Base-by-base conservation (phyloP, 495 filamentous ascomycete genomes). In the Penicillium daleae region DNA sequence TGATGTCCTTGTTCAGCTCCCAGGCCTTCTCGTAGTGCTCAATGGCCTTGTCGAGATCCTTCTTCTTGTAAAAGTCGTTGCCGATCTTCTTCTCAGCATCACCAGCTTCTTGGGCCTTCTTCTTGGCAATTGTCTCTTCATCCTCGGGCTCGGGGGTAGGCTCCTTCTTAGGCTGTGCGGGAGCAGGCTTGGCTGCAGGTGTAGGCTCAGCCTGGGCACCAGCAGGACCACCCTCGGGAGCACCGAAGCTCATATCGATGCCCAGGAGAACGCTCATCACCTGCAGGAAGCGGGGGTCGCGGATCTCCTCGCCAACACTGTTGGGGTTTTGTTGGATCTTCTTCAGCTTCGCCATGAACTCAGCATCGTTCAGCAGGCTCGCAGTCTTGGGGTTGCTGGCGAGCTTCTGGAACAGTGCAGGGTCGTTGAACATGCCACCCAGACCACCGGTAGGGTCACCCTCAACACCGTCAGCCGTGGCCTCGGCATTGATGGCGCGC, bases 31-130 rank as follows among this genome's bases (percentile, higher is more conserved):
- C 84, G 80, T 99, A 99, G 80, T 99, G 93, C 74, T 91, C 87
- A 69, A 98, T 96, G 46, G 95, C 95, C 68, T 88, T 86, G 67
- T 97, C 96, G 60, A 98, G 95, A 69, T 97, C 86, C 67, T 92
- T 87, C 86, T 97, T 97, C 87, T 98, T 99, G 83, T 99, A 99
- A 71, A 88, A 88, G 65, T 96, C 91, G 27, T 93, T 99, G 59
- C 95, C 95, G 52, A 97, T 82, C 59, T 87, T 90, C 85, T 98
- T 99, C 82, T 97, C 92, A 59, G 91, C 89, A 67, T 99, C 95
- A 55, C 92, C 95, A 37, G 91, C 92, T 71, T 89, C 92, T 80
- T 97, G 93, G 0, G 92, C 92, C 83, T 96, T 90, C 77, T 89
- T 89, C 80, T 92, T 90, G 32, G 89, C 90, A 61, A 87, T 74